Conservation (phyloP, 129 eudicot genomes). For the Apium graveolens region DNA sequence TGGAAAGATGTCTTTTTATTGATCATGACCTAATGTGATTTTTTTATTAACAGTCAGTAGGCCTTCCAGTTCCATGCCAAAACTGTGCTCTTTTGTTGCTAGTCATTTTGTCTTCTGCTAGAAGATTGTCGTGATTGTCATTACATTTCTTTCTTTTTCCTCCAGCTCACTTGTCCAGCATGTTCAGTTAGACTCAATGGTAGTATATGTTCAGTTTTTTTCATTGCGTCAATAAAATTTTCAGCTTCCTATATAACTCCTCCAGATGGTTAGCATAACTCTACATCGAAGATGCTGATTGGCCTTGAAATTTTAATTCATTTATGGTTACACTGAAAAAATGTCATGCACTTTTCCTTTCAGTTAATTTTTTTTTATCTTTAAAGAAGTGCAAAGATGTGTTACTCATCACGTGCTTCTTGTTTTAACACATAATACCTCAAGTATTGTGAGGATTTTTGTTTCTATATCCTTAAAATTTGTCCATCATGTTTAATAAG, state of each 20-base stretch:
- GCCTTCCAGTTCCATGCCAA: neutral
- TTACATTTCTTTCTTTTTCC: neutral
- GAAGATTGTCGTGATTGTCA: neutral
- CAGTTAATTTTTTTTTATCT: neutral
- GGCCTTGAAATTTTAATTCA: slow-evolving; percentile 30
- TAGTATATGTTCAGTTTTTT: neutral
- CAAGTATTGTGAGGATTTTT: neutral
- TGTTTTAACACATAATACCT: neutral
- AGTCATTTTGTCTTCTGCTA: neutral
- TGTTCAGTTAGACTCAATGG: neutral
- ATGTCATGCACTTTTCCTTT: neutral
- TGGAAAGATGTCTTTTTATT: neutral
- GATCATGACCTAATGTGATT: neutral
- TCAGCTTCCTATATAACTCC: neutral
- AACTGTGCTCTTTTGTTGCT: neutral
- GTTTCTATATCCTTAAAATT: neutral
- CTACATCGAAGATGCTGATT: slow-evolving; percentile 27
- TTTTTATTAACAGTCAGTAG: neutral
- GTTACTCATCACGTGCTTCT: neutral
- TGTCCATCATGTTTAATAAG: neutral
- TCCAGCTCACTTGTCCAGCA: neutral
- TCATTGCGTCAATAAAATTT: neutral
- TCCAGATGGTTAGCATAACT: neutral
- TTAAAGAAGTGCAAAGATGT: neutral
- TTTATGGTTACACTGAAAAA: slow-evolving; percentile 41